Base-by-base conservation (phyloP, 2,329 filamentous ascomycete species). In the Xylaria sp. region DNA sequence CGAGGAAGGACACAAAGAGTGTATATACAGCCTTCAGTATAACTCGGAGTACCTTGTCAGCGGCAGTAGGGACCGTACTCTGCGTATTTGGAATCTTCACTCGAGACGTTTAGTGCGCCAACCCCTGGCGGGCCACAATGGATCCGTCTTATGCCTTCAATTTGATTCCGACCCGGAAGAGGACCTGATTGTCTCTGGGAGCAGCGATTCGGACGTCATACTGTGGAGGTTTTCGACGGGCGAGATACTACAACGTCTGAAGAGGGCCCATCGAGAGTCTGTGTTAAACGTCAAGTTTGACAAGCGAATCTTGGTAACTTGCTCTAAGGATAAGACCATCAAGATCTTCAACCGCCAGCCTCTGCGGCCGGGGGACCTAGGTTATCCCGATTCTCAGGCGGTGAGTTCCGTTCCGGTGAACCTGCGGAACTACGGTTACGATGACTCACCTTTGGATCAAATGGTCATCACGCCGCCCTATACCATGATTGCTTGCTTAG, bases 261-360 rank as follows among this genome's bases (percentile, higher is more conserved):
- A 85, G 0, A 85, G 88, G 53, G 95, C 95, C 0, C 96, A 99
- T 78, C 84, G 86, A 35, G 96, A 99, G 79, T 97, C 95, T 0
- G 94, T 99, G 0, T 84, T 99, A 18, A 98, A 98, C 76, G 89
- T 99, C 65, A 89, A 93, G 69, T 99, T 98, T 73, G 94, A 98
- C 77, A 91, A 93, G 72, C 89, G 93, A 9, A 97, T 97, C 71
- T 85, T 99, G 3, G 93, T 98, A 13, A 99, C 96, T 0, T 98
- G 96, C 76, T 98, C 95, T 58, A 99, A 99, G 79, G 96, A 99
- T 80, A 97, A 94, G 80, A 92, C 92, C 0, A 97, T 99, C 84
- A 98, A 98, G 80, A 90, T 99, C 21, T 99, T 97, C 88, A 98
- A 95, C 78, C 90, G 96, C 5, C 86, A 84, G 21, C 84, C 89